Evolutionary conservation across 2,329 filamentous ascomycete genomes (phyloP), one percentile per base, ranked within the genome.

Genomic region (Myriosclerotinia scirpicola): DNA sequence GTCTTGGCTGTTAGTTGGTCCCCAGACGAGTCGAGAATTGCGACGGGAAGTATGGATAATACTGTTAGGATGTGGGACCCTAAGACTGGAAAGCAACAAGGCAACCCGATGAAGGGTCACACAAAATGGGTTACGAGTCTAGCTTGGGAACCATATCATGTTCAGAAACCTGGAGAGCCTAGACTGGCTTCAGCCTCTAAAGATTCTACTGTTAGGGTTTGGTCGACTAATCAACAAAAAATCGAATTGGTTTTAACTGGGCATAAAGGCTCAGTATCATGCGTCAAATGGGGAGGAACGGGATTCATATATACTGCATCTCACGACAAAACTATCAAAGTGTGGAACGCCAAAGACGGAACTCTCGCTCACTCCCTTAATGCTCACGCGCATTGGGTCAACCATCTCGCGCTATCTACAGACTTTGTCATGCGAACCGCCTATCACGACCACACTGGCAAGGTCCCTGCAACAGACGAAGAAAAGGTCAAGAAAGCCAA

Each of bases 221-320:
- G 93, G 93, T 86, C 93, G 68, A 89, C 89, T 42, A 89, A 93
- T 67, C 87, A 89, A 8, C 89, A 91, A 50, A 85, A 85, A 54
- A 91, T 91, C 1, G 92, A 97, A 74, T 87, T 90, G 73, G 90
- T 94, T 2, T 82, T 98, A 38, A 91, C 89, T 6, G 94, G 94
- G 3, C 95, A 99, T 81, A 95, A 93, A 80, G 89, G 88, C 54
- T 92, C 88, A 58, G 91, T 98, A 20, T 93, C 90, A 55, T 97
- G 93, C 77, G 92, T 98, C 4, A 89, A 89, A 73, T 99, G 95
- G 95, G 95, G 95, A 67, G 94, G 94, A n/a, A 90, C 88, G 1
- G 92, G 93, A 4, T 81, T 86, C 67, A 89, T 96, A 70, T 96
- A 95, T 80, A 92, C 90, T 9, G 87, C 86, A 26, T 96, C 91